Conservation (phyloP, 441 rosid genomes). For the Kokia cookei region DNA sequence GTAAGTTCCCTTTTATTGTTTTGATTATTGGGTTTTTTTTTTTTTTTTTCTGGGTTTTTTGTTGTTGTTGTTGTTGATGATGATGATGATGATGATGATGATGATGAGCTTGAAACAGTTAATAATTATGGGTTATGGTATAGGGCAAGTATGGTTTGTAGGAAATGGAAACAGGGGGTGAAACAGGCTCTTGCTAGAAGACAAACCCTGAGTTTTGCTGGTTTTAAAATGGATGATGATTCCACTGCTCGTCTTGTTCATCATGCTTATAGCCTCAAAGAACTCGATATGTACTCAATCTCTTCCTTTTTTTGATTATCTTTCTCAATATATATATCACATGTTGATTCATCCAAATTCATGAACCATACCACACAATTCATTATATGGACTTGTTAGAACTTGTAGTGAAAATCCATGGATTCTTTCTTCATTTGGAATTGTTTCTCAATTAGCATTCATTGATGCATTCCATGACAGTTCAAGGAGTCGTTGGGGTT, state of each 20-base stretch:
- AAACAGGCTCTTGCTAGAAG: constrained; percentile 70
- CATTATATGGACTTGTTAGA: neutral
- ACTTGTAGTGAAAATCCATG: neutral
- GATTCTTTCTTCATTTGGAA: neutral
- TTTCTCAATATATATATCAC: neutral
- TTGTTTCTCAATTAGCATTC: neutral
- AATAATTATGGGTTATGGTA: neutral
- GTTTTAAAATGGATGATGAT: constrained; percentile 78
- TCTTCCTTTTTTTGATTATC: neutral
- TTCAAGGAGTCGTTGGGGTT: constrained; percentile 87
- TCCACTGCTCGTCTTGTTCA: constrained; percentile 65
- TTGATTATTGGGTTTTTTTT: neutral
- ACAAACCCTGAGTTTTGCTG: constrained; percentile 61
- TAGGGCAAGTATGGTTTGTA: constrained; percentile 77
- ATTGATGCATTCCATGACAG: constrained; percentile 16
- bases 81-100: neutral
- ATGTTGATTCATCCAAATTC: neutral
- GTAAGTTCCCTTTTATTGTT: constrained; percentile 23
- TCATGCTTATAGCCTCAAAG: constrained; percentile 66
- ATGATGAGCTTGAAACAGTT: neutral
- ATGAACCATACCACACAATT: neutral
- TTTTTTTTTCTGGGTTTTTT: neutral
- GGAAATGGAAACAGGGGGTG: constrained; percentile 82
- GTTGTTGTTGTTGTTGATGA: neutral
- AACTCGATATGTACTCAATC: constrained; percentile 70